Base-by-base conservation (phyloP, 306 rosid genomes). In the Medicago arabica region DNA sequence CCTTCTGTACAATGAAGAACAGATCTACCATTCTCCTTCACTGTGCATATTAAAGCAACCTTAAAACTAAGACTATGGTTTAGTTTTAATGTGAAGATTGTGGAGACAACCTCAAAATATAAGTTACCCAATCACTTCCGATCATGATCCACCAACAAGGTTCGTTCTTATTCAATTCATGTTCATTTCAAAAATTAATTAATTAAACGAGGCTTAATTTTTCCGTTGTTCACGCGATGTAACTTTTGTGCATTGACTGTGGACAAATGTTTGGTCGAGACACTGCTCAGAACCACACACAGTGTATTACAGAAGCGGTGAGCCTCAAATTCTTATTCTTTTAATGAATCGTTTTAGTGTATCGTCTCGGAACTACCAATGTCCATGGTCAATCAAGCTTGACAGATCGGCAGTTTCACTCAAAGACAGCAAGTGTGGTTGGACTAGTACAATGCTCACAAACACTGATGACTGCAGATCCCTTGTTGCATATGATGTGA, bases 61-160 rank as follows among this genome's bases (percentile, higher is more conserved):
- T n/a, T n/a, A n/a, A n/a, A n/a, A n/a, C n/a, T n/a, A 19, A 61
- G 6, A 34, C 28, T 6, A 93, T 93, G 98, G 98, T 93, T 80
- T 93, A 97, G 98, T 93, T 93, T 86, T 96, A 93, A 77, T 93
- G 97, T 78, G 98, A 93, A 77, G 97, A 89, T 68, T 93, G 98
- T 14, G 97, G 98, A 4, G 98, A 93, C 83, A 88, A 93, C 49
- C 88, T 93, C 67, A 93, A 91, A 87, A 93, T 91, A 74, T 40
- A 93, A 93, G 83, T 78, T 93, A 72, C 49, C 71, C 1, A 23
- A 75, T 74, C 98, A 93, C 86, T 93, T 93, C 85, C 88, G 87
- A 60, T 63, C 87, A 23, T 93, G 97, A 71, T 91, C 96, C 46
- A 96, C 97, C 55, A 50, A 64, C 74, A 88, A 86, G 93, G 96